These are phyloP conservation scores for Nosema granulosis DNA, from an alignment of 371 early-diverging fungal species.

Conservation along the genomic window DNA sequence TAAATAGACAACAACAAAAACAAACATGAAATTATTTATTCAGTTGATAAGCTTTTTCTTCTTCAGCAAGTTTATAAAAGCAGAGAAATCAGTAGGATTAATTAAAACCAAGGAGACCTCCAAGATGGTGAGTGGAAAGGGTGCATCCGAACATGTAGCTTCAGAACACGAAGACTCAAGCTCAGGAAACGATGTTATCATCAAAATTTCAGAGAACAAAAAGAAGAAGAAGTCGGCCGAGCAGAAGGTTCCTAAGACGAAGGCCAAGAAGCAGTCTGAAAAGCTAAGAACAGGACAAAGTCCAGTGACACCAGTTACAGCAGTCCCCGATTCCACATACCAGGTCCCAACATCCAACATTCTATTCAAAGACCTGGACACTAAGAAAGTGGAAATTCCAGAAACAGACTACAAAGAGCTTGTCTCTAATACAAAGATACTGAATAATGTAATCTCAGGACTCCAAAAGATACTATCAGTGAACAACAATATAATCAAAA, in stretches of 20 bases:
- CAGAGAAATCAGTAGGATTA: not conserved
- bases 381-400: not conserved
- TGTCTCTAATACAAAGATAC: not conserved
- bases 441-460: not conserved
- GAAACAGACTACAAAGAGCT: constrained; percentile 3
- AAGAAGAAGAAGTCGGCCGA: not conserved
- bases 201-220: constrained; percentile 7
- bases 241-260: not conserved
- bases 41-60: not conserved
- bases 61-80: not conserved
- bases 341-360: not conserved
- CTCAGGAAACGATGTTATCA: not conserved
- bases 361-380: not conserved
- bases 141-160: not conserved
- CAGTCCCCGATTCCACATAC: not conserved
- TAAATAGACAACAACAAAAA: not conserved
- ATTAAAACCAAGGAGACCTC: too few species aligned
- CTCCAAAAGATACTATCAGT: not conserved
- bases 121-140: too few species aligned
- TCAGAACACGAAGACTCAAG: not conserved
- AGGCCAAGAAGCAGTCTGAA: not conserved
- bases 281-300: not conserved
- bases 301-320: not conserved
- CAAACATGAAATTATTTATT: not conserved
- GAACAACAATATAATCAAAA: constrained; percentile 1